Conservation (phyloP, 2,329 filamentous ascomycete species). For the Emergomyces africanus region DNA sequence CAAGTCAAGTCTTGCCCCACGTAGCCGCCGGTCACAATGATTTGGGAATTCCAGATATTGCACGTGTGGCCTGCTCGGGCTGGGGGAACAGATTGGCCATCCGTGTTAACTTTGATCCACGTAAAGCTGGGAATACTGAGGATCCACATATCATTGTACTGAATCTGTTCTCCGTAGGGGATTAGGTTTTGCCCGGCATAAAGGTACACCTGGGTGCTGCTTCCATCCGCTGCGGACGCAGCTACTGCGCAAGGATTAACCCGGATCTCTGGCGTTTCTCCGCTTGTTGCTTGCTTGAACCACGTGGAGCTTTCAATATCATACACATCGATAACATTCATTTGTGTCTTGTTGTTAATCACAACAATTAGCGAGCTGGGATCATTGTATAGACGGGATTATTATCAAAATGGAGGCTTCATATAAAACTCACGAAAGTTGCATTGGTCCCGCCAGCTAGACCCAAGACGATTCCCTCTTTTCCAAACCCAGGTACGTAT, state of each 20-base stretch:
- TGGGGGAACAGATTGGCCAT: constrained; percentile 35
- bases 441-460: constrained; percentile 60
- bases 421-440: constrained; percentile 44
- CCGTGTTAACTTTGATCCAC: constrained; percentile 56
- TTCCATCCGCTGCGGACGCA: constrained; percentile 58
- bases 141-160: constrained; percentile 67
- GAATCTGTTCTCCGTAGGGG: constrained; percentile 44
- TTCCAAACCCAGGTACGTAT: constrained; percentile 64
- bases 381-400: not conserved
- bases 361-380: not conserved
- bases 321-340: constrained; percentile 69
- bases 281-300: constrained; percentile 59
- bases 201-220: constrained; percentile 65
- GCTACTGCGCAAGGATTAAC: constrained; percentile 61
- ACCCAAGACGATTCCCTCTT: constrained; percentile 62
- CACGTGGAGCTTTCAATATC: constrained; percentile 57
- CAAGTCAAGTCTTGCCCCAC: constrained; percentile 48
- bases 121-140: constrained; percentile 68
- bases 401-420: not conserved
- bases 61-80: constrained; percentile 63
- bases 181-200: constrained; percentile 64
- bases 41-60: constrained; percentile 66
- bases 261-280: constrained; percentile 44
- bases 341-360: constrained; percentile 40
- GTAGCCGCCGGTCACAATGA: constrained; percentile 65